Evolutionary conservation across 257 asterid genomes (phyloP).

Genomic region (Forsythia viridissima): DNA sequence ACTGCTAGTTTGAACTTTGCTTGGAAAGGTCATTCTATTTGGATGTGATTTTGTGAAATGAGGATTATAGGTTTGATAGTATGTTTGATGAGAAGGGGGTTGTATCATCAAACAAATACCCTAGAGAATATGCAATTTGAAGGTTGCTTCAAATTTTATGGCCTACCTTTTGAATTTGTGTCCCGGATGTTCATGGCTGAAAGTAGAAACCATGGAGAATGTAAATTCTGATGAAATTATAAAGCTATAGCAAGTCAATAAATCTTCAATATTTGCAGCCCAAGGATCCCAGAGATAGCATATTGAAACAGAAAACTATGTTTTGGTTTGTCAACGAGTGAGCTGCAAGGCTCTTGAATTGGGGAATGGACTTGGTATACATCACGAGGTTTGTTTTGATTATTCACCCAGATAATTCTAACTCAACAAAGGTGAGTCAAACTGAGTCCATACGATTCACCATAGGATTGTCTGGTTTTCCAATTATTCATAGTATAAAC

Average conservation of each 20-base stretch:
- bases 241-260: not conserved
- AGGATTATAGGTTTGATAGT: not conserved
- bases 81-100: no score
- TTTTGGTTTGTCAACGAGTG: not conserved
- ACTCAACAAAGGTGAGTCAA: not conserved
- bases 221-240: not conserved
- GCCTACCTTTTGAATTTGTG: no score
- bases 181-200: not conserved
- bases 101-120: no score
- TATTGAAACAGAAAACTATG: not conserved
- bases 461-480: not conserved
- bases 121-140: no score
- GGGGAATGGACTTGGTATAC: not conserved
- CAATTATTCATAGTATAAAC: not conserved
- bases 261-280: not conserved
- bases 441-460: not conserved
- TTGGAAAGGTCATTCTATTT: not conserved
- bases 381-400: not conserved
- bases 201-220: not conserved
- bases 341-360: not conserved
- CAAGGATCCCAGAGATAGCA: not conserved
- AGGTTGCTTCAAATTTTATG: no score
- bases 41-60: not conserved
- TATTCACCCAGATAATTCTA: not conserved
- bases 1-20: not conserved